Percentiles rank a stretch among this genome's conserved stretches.
Evolutionary conservation across 1,139 yeast species (phyloP).

Genomic region (Zygosaccharomyces sapae): DNA sequence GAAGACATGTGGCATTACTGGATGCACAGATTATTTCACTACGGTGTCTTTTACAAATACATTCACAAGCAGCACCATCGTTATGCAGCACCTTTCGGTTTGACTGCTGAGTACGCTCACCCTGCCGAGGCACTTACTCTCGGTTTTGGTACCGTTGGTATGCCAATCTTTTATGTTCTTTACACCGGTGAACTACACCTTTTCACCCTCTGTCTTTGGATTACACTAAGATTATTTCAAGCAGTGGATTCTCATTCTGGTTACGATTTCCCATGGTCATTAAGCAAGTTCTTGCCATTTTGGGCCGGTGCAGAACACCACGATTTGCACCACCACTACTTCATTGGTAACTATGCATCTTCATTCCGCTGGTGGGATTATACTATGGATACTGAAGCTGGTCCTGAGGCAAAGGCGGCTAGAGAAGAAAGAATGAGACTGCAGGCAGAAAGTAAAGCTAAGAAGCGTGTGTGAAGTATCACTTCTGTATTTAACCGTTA

Average conservation of each 20-base stretch:
- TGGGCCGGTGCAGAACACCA: constrained; percentile 99
- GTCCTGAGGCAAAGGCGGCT: constrained; percentile 56
- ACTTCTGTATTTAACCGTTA: background rate
- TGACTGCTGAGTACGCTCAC: constrained; percentile 95
- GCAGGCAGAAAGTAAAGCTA: constrained; percentile 45
- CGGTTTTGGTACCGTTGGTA: constrained; percentile 92
- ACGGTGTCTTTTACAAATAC: constrained; percentile 79
- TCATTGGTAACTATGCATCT: constrained; percentile 87
- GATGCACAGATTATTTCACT: constrained; percentile 84
- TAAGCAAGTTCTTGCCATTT: constrained; percentile 83
- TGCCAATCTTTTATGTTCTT: constrained; percentile 70
- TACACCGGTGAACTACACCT: constrained; percentile 69
- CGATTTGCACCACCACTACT: constrained; percentile 92
- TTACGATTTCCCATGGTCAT: constrained; percentile 94
- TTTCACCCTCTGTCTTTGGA: constrained; percentile 82
- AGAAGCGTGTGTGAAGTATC: constrained; percentile 26
- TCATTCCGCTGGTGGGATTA: constrained; percentile 95
- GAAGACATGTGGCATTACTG: constrained; percentile 97
- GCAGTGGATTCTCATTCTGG: constrained; percentile 98
- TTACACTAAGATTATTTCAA: constrained; percentile 80
- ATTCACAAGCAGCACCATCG: constrained; percentile 96
- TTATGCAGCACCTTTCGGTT: constrained; percentile 95
- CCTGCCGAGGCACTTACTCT: constrained; percentile 87
- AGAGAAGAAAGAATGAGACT: constrained; percentile 56
- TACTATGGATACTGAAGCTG: constrained; percentile 77